These are phyloP conservation scores for Kodamaea plutei DNA, from an alignment of 1,139 yeast species.

Conservation along the genomic window DNA sequence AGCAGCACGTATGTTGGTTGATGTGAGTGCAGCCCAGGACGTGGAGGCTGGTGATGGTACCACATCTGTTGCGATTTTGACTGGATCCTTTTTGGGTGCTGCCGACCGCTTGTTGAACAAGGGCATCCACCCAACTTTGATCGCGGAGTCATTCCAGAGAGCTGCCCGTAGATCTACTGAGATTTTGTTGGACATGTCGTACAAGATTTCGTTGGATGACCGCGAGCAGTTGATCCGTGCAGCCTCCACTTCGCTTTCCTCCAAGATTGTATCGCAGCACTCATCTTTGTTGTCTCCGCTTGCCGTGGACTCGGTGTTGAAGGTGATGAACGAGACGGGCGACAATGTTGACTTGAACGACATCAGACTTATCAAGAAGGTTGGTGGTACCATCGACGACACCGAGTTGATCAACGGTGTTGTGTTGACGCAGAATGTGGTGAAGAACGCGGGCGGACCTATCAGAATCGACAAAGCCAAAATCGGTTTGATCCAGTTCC, in stretches of 20 bases:
- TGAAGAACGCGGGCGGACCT: constrained; percentile 95
- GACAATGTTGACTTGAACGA: constrained; percentile 80
- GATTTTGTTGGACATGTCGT: constrained; percentile 79
- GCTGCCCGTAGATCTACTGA: constrained; percentile 90
- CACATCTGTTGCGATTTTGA: constrained; percentile 90
- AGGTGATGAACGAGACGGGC: constrained; percentile 58
- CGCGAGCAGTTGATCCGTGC: constrained; percentile 83
- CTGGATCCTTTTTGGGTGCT: constrained; percentile 92
- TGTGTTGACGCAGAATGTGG: constrained; percentile 84
- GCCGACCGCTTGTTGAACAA: constrained; percentile 85
- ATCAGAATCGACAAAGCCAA: constrained; percentile 88
- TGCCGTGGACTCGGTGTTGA: constrained; percentile 90
- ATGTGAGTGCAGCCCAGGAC: constrained; percentile 95
- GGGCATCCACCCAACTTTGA: constrained; percentile 94
- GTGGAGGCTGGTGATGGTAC: constrained; percentile 99
- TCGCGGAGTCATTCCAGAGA: constrained; percentile 91
- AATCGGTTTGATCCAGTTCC: constrained; percentile 92
- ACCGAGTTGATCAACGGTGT: constrained; percentile 92
- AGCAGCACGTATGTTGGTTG: constrained; percentile 97
- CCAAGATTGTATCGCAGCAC: constrained; percentile 93
- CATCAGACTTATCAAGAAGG: constrained; percentile 84
- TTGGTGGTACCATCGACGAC: constrained; percentile 97
- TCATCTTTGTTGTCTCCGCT: constrained; percentile 83
- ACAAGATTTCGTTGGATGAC: constrained; percentile 68
- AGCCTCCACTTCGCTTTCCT: constrained; percentile 88